Conservation (phyloP, 257 asterid species). For the Nicotiana noctiflora region DNA sequence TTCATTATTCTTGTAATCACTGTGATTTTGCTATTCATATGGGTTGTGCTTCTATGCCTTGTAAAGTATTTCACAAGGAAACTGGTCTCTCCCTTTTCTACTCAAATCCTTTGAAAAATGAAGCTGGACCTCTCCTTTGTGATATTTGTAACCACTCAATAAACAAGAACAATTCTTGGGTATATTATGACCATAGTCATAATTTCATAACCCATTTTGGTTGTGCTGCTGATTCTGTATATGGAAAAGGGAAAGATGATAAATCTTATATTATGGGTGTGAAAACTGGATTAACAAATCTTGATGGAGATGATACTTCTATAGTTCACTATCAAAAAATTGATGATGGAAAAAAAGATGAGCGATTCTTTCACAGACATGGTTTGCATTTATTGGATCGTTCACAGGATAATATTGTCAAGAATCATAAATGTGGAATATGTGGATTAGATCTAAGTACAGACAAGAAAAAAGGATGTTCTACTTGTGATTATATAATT, state of each 20-base stretch:
- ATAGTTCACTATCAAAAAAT: background rate
- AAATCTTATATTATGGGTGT: background rate
- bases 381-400: background rate
- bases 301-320: background rate
- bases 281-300: background rate
- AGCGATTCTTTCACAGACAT: background rate
- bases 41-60: conserved; percentile 1
- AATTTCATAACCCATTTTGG: background rate
- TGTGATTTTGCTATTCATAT: background rate
- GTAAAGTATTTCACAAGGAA: background rate
- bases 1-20: background rate
- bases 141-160: background rate
- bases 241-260: background rate
- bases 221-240: background rate
- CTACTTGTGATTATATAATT: background rate
- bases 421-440: background rate
- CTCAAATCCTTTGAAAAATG: background rate
- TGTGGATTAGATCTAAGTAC: background rate
- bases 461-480: conserved; percentile 4
- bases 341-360: background rate
- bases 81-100: background rate
- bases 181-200: background rate
- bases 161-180: background rate
- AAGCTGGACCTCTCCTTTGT: conserved; percentile 2
- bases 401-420: background rate